Evolutionary conservation across 108 stramenopile species (phyloP).

Genomic region (Cyclotella kingstonii): DNA sequence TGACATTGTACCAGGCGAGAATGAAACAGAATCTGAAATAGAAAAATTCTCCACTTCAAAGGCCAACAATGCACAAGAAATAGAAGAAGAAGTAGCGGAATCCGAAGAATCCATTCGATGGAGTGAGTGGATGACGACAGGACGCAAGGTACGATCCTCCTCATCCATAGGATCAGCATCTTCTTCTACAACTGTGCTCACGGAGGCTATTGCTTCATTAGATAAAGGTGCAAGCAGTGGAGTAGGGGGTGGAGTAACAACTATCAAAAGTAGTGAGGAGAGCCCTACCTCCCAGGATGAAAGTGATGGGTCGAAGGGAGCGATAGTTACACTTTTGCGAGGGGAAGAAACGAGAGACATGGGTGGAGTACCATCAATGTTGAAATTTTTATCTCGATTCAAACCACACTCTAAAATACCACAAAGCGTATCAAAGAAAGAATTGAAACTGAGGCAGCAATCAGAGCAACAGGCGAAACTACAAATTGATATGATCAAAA

Average conservation of each 20-base stretch:
- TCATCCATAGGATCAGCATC: neutral
- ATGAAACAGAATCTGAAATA: no score
- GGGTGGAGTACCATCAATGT: neutral
- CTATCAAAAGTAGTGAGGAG: no score
- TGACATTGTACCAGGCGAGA: no score
- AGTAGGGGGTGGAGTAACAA: no score
- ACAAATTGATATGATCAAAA: constrained; percentile 5
- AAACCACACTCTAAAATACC: constrained; percentile 3
- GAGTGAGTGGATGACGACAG: constrained; percentile 45
- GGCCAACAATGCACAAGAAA: neutral
- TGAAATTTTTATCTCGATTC: neutral
- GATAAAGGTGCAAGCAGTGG: neutral
- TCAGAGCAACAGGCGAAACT: constrained; percentile 4
- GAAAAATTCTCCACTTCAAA: neutral
- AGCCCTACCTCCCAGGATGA: no score
- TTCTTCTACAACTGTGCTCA: neutral
- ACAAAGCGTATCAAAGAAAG: neutral
- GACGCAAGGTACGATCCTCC: constrained; percentile 17
- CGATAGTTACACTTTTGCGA: no score
- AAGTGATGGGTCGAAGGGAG: no score
- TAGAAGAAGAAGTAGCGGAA: neutral
- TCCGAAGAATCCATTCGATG: constrained; percentile 23
- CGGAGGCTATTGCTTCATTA: neutral
- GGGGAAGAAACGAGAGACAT: no score
- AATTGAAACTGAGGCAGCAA: constrained; percentile 2